phyloP scores from a whole-genome alignment of 2,329 filamentous ascomycete species.

The Aspergillus novoparasiticus region DNA sequence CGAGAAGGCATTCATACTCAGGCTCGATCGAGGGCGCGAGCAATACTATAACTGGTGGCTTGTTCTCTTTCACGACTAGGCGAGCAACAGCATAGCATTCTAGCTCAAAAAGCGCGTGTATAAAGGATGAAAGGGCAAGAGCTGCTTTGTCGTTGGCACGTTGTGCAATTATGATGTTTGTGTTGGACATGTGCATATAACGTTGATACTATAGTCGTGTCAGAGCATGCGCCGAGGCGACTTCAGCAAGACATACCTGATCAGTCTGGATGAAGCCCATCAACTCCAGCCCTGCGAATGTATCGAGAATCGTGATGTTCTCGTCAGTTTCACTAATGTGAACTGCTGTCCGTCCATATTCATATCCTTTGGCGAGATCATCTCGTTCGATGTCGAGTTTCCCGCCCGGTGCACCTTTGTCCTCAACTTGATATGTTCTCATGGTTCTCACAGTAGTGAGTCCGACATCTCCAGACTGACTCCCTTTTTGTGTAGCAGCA shows the following conservation, averaged over 20 bases:
- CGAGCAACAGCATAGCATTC: conserved; percentile 85
- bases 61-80: conserved; percentile 80
- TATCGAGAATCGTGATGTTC: conserved; percentile 86
- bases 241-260: conserved; percentile 55
- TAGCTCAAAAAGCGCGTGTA: conserved; percentile 82
- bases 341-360: conserved; percentile 90
- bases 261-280: conserved; percentile 80
- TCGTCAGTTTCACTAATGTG: conserved; percentile 84
- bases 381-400: conserved; percentile 82
- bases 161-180: conserved; percentile 75
- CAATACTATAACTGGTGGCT: conserved; percentile 74
- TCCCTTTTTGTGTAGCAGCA: conserved; percentile 26
- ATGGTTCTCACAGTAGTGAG: conserved; percentile 74
- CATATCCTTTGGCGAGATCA: conserved; percentile 86
- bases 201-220: conserved; percentile 66
- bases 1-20: conserved; percentile 82
- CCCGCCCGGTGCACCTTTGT: conserved; percentile 72
- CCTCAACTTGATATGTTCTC: conserved; percentile 79
- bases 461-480: conserved; percentile 36
- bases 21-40: conserved; percentile 78
- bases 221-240: conserved; percentile 6
- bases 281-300: conserved; percentile 72
- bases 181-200: conserved; percentile 81
- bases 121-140: conserved; percentile 83
- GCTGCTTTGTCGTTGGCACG: conserved; percentile 79